Conservation (phyloP, 2,329 filamentous ascomycete species). For the Neofusicoccum laricinum region DNA sequence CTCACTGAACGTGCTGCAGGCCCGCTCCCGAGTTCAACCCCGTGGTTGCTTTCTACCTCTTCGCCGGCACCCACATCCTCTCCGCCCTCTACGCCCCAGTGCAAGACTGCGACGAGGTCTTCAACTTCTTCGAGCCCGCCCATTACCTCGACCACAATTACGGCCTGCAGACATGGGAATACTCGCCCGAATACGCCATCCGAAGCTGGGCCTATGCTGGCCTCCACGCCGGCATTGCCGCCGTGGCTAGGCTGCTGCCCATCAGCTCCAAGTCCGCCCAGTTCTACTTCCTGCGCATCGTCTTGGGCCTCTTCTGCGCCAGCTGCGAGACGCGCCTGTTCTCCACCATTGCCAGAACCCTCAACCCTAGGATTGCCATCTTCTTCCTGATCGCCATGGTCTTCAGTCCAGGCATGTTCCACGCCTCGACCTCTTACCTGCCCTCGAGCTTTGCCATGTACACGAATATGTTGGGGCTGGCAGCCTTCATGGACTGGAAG, state of each 20-base stretch:
- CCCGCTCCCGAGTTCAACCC: slow-evolving; percentile 54
- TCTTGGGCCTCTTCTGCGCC: slow-evolving; percentile 73
- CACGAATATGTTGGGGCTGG: slow-evolving; percentile 77
- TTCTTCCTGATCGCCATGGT: slow-evolving; percentile 77
- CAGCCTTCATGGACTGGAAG: slow-evolving; percentile 87
- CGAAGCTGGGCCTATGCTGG: slow-evolving; percentile 90
- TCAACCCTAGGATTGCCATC: slow-evolving; percentile 80
- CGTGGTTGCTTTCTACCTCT: slow-evolving; percentile 76
- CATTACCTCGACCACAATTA: slow-evolving; percentile 93
- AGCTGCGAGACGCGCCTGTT: slow-evolving; percentile 80
- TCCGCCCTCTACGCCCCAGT: slow-evolving; percentile 85
- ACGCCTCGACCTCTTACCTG: slow-evolving; percentile 80
- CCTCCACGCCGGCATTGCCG: slow-evolving; percentile 72
- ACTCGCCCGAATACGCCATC: slow-evolving; percentile 91
- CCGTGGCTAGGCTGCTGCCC: slow-evolving; percentile 57
- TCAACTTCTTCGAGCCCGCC: slow-evolving; percentile 98
- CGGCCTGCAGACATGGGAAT: slow-evolving; percentile 97
- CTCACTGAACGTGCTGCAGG: slow-evolving; percentile 1
- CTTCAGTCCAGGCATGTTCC: slow-evolving; percentile 87
- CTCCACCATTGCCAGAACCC: slow-evolving; percentile 68
- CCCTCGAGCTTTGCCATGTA: slow-evolving; percentile 98
- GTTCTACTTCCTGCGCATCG: slow-evolving; percentile 82
- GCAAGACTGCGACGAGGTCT: slow-evolving; percentile 97
- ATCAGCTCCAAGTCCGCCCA: slow-evolving; percentile 54
- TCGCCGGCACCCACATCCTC: slow-evolving; percentile 68